Conservation (phyloP, 768 basidiomycete species). For the Hortiboletus flavorubellus region DNA sequence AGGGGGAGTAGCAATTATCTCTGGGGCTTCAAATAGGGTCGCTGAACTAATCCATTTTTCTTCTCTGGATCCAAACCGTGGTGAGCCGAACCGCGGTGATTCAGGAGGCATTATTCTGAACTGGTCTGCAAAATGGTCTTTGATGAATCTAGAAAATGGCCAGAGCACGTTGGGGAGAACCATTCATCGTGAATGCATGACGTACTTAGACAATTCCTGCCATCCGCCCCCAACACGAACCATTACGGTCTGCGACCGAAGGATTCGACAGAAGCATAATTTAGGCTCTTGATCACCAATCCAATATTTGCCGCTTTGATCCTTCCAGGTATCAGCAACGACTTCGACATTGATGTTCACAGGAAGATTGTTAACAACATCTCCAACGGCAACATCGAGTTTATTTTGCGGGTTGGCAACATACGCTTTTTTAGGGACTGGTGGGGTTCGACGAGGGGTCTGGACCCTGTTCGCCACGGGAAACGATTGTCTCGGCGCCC, state of each 20-base stretch:
- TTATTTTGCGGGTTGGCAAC: constrained; percentile 87
- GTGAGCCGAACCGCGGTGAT: constrained; percentile 48
- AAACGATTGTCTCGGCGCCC: constrained; percentile 63
- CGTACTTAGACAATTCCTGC: constrained; percentile 86
- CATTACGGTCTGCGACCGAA: constrained; percentile 93
- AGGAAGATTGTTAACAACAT: constrained; percentile 85
- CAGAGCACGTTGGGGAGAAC: background rate
- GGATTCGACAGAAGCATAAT: constrained; percentile 87
- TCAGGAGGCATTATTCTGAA: constrained; percentile 67
- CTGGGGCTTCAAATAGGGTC: constrained; percentile 58
- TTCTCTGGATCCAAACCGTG: constrained; percentile 43
- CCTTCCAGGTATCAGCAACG: constrained; percentile 82
- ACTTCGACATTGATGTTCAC: constrained; percentile 82
- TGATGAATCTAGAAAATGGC: constrained; percentile 64
- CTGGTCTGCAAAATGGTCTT: constrained; percentile 80
- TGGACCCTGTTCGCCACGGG: constrained; percentile 40
- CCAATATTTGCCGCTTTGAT: constrained; percentile 94
- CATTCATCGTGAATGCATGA: constrained; percentile 9
- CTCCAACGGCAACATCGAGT: constrained; percentile 88
- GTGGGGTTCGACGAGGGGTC: constrained; percentile 44
- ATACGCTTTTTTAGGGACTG: constrained; percentile 60
- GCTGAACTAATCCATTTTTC: constrained; percentile 85
- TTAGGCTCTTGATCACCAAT: constrained; percentile 90
- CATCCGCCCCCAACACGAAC: constrained; percentile 95
- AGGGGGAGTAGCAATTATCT: constrained; percentile 35